Percentiles rank a stretch among this genome's conserved stretches.
Conservation (phyloP, 1,284 basidiomycete species). For the Trametes polyzona region DNA sequence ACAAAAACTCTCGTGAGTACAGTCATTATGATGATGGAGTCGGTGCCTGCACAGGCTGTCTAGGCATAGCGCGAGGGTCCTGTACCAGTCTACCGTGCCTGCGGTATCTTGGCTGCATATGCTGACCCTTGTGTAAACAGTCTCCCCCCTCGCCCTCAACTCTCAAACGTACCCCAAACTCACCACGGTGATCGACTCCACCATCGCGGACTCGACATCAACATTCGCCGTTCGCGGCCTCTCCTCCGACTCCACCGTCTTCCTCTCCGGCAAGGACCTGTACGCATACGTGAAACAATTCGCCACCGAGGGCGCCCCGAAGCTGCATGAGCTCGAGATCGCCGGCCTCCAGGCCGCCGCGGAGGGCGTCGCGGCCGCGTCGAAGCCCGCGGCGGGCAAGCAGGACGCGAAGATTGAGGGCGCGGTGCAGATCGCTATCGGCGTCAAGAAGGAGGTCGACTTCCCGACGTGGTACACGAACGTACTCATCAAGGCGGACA, state of each 20-base stretch:
- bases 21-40: too few relatives aligned
- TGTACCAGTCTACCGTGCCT: too few relatives aligned
- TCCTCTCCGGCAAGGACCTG: conserved; percentile 80
- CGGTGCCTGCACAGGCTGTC: too few relatives aligned
- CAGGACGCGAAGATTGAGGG: conserved; percentile 85
- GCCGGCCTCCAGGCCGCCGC: conserved; percentile 58
- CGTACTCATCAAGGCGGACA: conserved; percentile 97
- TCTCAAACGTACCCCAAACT: conserved; percentile 76
- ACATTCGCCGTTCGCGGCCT: conserved; percentile 78
- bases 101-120: too few relatives aligned
- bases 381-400: conserved; percentile 50
- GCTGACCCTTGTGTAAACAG: conserved; percentile 43
- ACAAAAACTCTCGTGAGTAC: conserved; percentile 86
- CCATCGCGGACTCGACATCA: conserved; percentile 68
- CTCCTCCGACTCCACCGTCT: conserved; percentile 71
- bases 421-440: conserved; percentile 89
- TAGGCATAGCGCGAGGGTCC: too few relatives aligned
- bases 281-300: conserved; percentile 73
- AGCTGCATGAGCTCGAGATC: conserved; percentile 76
- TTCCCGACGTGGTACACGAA: conserved; percentile 95
- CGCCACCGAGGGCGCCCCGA: conserved; percentile 62
- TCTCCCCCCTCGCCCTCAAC: conserved; percentile 80
- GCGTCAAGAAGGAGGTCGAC: conserved; percentile 94
- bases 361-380: conserved; percentile 38
- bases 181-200: conserved; percentile 76